Conservation (phyloP, 2,329 filamentous ascomycete species). For the Botrytis hyacinthi region DNA sequence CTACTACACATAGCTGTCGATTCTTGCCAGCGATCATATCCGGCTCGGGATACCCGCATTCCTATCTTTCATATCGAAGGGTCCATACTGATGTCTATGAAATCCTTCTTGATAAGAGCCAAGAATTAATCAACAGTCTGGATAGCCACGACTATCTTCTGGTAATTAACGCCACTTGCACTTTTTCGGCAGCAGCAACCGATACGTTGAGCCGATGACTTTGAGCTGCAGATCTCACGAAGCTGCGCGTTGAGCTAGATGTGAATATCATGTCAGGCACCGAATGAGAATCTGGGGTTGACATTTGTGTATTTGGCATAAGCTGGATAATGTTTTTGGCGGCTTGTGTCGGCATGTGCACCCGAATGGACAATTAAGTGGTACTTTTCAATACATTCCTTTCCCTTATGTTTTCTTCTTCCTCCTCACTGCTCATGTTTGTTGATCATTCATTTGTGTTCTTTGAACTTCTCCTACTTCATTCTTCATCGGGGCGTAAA, state of each 20-base stretch:
- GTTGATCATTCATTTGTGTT: too few relatives aligned
- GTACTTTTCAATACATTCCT: neutral
- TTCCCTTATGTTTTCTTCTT: neutral
- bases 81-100: neutral
- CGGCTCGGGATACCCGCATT: conserved; percentile 10
- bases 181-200: conserved; percentile 1
- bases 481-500: neutral
- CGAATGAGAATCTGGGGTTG: neutral
- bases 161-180: neutral
- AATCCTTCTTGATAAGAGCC: neutral
- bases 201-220: conserved; percentile 2
- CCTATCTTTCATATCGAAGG: neutral
- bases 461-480: too few relatives aligned
- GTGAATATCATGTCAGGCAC: conserved; percentile 7
- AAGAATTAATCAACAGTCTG: neutral
- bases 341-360: too few relatives aligned
- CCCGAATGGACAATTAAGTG: neutral
- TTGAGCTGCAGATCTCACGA: neutral
- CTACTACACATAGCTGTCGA: neutral
- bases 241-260: neutral
- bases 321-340: neutral
- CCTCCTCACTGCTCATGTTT: neutral
- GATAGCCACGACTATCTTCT: neutral
- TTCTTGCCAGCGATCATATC: neutral
- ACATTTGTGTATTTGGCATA: neutral